These are phyloP conservation scores for Fragilaria crotonensis DNA, from an alignment of 108 stramenopile species.

Conservation along the genomic window DNA sequence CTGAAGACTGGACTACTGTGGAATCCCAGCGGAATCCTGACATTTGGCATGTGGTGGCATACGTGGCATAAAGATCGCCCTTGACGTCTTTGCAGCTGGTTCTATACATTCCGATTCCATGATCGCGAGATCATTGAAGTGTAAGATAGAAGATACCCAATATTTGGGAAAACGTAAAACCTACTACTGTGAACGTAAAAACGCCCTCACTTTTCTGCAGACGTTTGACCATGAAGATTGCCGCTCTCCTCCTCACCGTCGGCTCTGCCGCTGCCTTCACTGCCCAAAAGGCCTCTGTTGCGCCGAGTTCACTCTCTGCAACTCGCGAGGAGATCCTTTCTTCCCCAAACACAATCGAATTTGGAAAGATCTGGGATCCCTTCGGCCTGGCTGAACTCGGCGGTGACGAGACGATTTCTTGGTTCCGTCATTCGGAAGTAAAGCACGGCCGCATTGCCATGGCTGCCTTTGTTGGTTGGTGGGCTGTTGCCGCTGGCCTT, in stretches of 20 bases:
- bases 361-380: slow-evolving; percentile 68
- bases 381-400: slow-evolving; percentile 60
- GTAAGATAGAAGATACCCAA: not conserved
- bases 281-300: not conserved
- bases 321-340: slow-evolving; percentile 43
- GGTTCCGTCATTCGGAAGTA: slow-evolving; percentile 74
- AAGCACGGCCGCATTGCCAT: slow-evolving; percentile 81
- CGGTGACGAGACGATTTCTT: slow-evolving; percentile 66
- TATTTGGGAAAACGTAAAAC: not conserved
- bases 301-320: not conserved
- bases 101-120: not conserved
- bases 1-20: too few relatives aligned
- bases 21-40: too few relatives aligned
- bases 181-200: not conserved
- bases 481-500: slow-evolving; percentile 56
- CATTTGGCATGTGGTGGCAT: too few relatives aligned
- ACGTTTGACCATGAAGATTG: not conserved
- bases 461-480: slow-evolving; percentile 82
- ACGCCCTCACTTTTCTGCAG: not conserved
- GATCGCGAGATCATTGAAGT: not conserved
- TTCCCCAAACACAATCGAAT: slow-evolving; percentile 55
- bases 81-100: too few relatives aligned
- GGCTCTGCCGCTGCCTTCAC: not conserved
- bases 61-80: too few relatives aligned
- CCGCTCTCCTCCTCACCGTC: not conserved